These are phyloP conservation scores for Mallotus repandus DNA, from an alignment of 441 rosid species.

Conservation along the genomic window DNA sequence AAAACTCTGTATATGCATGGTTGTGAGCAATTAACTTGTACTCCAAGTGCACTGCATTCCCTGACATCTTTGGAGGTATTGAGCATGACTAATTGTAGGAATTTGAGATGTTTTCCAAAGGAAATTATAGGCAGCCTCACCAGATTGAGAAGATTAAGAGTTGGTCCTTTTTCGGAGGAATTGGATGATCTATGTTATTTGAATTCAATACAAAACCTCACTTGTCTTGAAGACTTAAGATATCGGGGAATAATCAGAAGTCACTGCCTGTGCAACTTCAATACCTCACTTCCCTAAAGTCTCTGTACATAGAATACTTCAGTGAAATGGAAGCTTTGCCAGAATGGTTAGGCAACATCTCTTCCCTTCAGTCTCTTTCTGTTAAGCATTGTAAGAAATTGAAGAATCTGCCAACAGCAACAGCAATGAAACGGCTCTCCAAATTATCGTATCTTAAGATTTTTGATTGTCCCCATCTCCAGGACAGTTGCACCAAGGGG, in stretches of 20 bases:
- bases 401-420: conserved; percentile 15
- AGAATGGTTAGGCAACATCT: conserved; percentile 27
- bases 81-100: not conserved
- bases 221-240: conserved; percentile 18
- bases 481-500: conserved; percentile 9
- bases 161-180: conserved; percentile 27
- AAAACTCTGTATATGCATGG: not conserved
- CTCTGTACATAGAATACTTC: not conserved
- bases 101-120: not conserved
- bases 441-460: conserved; percentile 7
- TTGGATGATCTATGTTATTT: conserved; percentile 25
- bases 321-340: conserved; percentile 25
- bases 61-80: conserved; percentile 19
- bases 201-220: conserved; percentile 18
- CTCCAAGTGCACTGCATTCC: conserved; percentile 14
- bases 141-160: conserved; percentile 12
- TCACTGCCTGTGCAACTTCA: conserved; percentile 21
- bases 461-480: not conserved
- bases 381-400: conserved; percentile 11
- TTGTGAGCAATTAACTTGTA: not conserved
- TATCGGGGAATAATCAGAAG: no score
- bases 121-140: conserved; percentile 11
- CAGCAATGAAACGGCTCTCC: conserved; percentile 23
- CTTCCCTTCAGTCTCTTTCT: conserved; percentile 18
- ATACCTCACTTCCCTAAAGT: conserved; percentile 19